A percentile compares a stretch with the other conserved stretches of the same genome.
Conservation (phyloP, 495 filamentous ascomycete genomes). For the Glonium stellatum region DNA sequence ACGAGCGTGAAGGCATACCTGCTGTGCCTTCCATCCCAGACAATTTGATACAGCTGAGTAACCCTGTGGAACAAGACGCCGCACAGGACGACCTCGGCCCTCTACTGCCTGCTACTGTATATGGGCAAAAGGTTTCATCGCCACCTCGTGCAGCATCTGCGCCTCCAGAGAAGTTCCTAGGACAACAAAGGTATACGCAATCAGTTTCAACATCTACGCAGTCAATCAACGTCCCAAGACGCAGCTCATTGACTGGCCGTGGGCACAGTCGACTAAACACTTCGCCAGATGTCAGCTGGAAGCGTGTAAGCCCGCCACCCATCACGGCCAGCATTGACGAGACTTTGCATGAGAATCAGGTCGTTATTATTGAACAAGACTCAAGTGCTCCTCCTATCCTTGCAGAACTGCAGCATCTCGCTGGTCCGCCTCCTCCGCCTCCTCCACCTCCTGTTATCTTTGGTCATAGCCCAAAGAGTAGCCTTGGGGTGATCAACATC, state of each 20-base stretch:
- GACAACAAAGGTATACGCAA: constrained; percentile 2
- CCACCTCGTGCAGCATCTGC: constrained; percentile 34
- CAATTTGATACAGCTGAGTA: constrained; percentile 27
- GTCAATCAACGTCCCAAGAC: background rate
- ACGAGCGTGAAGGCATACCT: constrained; percentile 50
- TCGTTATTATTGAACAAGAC: constrained; percentile 33
- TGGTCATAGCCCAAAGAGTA: constrained; percentile 17
- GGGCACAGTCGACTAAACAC: constrained; percentile 23
- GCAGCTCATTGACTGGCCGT: constrained; percentile 22
- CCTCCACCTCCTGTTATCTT: constrained; percentile 56
- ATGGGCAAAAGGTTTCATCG: constrained; percentile 16
- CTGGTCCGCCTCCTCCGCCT: constrained; percentile 57
- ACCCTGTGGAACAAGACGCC: background rate
- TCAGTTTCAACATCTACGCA: constrained; percentile 10
- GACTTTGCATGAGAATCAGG: constrained; percentile 44
- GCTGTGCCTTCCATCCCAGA: constrained; percentile 62
- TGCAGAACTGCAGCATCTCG: constrained; percentile 79
- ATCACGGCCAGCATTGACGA: constrained; percentile 55
- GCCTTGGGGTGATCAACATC: constrained; percentile 36
- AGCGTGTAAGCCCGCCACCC: constrained; percentile 22
- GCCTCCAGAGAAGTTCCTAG: constrained; percentile 31
- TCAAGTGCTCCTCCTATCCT: constrained; percentile 53
- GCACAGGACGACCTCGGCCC: constrained; percentile 26
- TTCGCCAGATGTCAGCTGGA: constrained; percentile 27
- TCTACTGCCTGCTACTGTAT: constrained; percentile 29